These are phyloP conservation scores for Chenopodium suecicum DNA, from an alignment of 148 eudicot genomes.

Conservation along the genomic window DNA sequence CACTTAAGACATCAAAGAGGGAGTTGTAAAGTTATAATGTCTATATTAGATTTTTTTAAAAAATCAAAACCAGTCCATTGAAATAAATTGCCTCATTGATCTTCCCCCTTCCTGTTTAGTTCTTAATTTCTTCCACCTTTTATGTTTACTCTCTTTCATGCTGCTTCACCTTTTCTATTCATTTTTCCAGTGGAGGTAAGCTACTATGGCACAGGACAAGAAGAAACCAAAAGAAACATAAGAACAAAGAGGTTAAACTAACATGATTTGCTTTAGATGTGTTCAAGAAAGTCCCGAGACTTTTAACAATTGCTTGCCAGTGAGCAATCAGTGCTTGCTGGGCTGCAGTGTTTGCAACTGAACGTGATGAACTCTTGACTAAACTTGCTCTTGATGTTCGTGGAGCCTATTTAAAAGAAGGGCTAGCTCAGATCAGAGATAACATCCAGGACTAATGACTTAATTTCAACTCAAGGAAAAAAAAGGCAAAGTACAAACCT, in stretches of 20 bases:
- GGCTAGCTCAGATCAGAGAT: constrained; percentile 6
- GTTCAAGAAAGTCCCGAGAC: constrained; percentile 73
- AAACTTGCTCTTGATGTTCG: constrained; percentile 97
- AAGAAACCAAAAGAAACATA: neutral
- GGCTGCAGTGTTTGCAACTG: constrained; percentile 73
- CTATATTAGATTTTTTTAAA: neutral
- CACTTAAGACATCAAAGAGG: neutral
- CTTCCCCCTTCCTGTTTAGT: neutral
- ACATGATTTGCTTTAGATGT: constrained; percentile 85
- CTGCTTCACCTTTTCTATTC: neutral
- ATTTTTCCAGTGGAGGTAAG: neutral
- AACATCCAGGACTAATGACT: constrained; percentile 2
- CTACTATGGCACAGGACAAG: neutral
- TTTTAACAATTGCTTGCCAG: constrained; percentile 96
- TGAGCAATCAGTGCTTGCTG: constrained; percentile 95
- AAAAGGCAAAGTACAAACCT: constrained; percentile 40
- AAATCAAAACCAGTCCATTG: neutral
- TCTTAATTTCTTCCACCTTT: neutral
- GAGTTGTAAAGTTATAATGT: neutral
- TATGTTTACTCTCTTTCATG: neutral
- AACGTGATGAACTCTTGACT: constrained; percentile 90
- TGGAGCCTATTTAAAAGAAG: constrained; percentile 62
- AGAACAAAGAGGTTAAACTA: constrained; percentile 30
- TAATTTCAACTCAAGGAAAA: neutral
- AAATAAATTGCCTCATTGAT: neutral